Base-by-base conservation (phyloP, 768 basidiomycete species). In the Naematelia aurantialba region DNA sequence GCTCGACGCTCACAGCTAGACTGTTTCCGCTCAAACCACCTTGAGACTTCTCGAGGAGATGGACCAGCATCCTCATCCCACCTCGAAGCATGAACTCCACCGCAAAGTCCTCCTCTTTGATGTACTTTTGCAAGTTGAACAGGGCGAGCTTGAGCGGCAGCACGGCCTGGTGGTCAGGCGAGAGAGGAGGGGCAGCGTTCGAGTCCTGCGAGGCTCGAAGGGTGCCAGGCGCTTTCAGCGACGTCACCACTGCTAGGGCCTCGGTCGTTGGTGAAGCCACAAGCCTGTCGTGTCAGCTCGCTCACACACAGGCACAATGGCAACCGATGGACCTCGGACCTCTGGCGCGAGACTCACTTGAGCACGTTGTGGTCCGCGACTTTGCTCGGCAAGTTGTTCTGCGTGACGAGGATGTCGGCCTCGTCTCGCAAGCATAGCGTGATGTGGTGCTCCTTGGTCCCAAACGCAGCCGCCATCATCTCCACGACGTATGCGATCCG, bases 81-180 rank as follows among this genome's bases (percentile, higher is more conserved):
- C 70, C 72, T 26, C 66, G 60, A 1, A 73, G 42, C 66, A 76
- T 66, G 58, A 77, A 77, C 52, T 74, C 74, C 4, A 72, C 66
- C 0, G 66, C 65, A 50, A 77, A 77, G 21, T 72, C 70, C 42
- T 67, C 68, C 46, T 75, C 73, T 44, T 70, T 68, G 58, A 77
- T 64, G 31, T 72, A 70, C 51, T 70, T 71, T 46, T 69, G 63
- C 26, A 77, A 52, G 27, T 72, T 72, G 66, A 77, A 77, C 26
- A 77, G 60, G 2, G 70, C 63, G 47, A 77, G 58, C 60, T 77
- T 77, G 54, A 75, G 61, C 0, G 74, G 67, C 19, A 68, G 62
- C 25, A 51, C 59, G 51, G 62, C 61, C 13, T 49, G 52, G n/a
- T 63, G 24, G 27, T 45, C 13, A 45, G 17, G 25, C 14, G 34